These are phyloP conservation scores for Aspergillus luchuensis DNA, from an alignment of 2,329 filamentous ascomycete species.

Conservation along the genomic window DNA sequence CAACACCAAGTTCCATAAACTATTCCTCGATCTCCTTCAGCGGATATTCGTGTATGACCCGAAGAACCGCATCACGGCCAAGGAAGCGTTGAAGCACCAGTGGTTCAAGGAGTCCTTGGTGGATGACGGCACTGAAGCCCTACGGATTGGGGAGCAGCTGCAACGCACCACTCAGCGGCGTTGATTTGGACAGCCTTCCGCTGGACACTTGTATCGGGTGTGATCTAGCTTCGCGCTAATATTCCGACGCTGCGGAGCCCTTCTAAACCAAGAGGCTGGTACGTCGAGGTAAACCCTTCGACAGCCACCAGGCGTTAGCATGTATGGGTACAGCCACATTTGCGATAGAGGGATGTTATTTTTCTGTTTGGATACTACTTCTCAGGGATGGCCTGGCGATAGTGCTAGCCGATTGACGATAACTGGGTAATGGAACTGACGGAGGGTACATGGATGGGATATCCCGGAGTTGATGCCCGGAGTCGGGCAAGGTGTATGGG, in stretches of 20 bases:
- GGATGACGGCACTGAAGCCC: slow-evolving; percentile 67
- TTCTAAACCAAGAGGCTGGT: not conserved
- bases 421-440: slow-evolving; percentile 10
- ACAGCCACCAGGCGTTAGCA: slow-evolving; percentile 14
- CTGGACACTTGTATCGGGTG: not conserved
- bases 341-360: slow-evolving; percentile 22
- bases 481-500: slow-evolving; percentile 5
- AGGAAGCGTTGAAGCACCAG: slow-evolving; percentile 65
- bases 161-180: slow-evolving; percentile 31
- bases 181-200: slow-evolving; percentile 10
- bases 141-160: slow-evolving; percentile 56
- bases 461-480: slow-evolving; percentile 3
- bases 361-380: slow-evolving; percentile 24
- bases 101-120: slow-evolving; percentile 67
- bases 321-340: slow-evolving; percentile 22
- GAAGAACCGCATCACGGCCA: slow-evolving; percentile 64
- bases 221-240: not conserved
- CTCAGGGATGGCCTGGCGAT: slow-evolving; percentile 10
- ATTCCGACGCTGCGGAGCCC: not conserved
- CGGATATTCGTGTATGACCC: slow-evolving; percentile 69
- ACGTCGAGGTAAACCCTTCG: not conserved
- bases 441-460: slow-evolving; percentile 12
- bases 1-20: slow-evolving; percentile 61
- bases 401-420: slow-evolving; percentile 8
- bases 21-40: slow-evolving; percentile 64